Evolutionary conservation across 805 yeast genomes (phyloP).

Genomic region (Starmerella gropengiesseri): DNA sequence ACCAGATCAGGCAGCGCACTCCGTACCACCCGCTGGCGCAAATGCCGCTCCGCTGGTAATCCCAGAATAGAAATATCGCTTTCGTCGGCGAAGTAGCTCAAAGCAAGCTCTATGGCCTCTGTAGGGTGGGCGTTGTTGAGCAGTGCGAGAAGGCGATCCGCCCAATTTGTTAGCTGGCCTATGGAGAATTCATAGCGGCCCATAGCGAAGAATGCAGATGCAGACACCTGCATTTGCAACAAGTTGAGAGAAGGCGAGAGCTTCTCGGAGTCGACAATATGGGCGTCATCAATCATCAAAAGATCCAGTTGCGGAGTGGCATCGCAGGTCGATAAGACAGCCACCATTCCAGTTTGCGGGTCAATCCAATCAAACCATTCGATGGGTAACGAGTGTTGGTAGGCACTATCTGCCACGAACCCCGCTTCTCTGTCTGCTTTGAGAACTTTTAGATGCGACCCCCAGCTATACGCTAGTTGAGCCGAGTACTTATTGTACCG

Average conservation of each 20-base stretch:
- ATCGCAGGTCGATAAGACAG: slow-evolving; percentile 30
- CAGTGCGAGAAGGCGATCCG: slow-evolving; percentile 43
- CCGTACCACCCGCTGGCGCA: slow-evolving; percentile 40
- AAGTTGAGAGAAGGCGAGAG: slow-evolving; percentile 33
- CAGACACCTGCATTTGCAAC: slow-evolving; percentile 33
- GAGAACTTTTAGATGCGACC: slow-evolving; percentile 46
- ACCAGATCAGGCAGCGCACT: slow-evolving; percentile 50
- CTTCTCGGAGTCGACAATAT: slow-evolving; percentile 72
- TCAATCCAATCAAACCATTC: slow-evolving; percentile 45
- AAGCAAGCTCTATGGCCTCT: slow-evolving; percentile 47
- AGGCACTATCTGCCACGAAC: slow-evolving; percentile 33
- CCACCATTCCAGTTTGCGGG: slow-evolving; percentile 28
- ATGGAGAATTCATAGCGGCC: slow-evolving; percentile 44
- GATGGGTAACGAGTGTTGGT: slow-evolving; percentile 40
- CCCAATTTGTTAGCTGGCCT: slow-evolving; percentile 61
- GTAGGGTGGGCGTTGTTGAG: slow-evolving; percentile 42
- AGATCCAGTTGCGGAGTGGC: slow-evolving; percentile 35
- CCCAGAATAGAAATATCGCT: slow-evolving; percentile 45
- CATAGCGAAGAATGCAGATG: slow-evolving; percentile 41
- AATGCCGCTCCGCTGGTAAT: slow-evolving; percentile 39
- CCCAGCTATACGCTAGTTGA: slow-evolving; percentile 57
- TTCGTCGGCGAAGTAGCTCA: slow-evolving; percentile 41
- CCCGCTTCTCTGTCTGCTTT: not conserved
- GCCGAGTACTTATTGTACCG: slow-evolving; percentile 46
- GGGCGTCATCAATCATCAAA: slow-evolving; percentile 32